Percentiles rank a stretch among this genome's conserved stretches.
phyloP scores from a whole-genome alignment of 2,329 filamentous ascomycete species.

The Pestalotiopsis fici region DNA sequence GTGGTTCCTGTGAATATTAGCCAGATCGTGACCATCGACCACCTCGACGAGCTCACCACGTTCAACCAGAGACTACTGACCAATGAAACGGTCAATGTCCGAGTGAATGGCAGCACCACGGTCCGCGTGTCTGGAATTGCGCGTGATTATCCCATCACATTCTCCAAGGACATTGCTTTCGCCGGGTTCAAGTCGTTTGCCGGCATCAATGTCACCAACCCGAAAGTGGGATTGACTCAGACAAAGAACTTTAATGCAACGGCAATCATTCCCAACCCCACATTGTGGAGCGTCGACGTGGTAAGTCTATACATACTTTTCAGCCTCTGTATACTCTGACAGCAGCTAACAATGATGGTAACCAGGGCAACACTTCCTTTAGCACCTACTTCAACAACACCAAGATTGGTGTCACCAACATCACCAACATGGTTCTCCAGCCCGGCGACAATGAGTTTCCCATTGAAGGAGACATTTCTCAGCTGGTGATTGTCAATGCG shows the following conservation, averaged over 20 bases:
- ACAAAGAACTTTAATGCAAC: conserved; percentile 62
- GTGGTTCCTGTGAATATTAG: conserved; percentile 53
- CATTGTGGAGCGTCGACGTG: conserved; percentile 64
- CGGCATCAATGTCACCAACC: conserved; percentile 53
- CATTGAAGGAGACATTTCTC: conserved; percentile 55
- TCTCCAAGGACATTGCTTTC: conserved; percentile 56
- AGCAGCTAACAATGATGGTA: background rate
- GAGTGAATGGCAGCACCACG: conserved; percentile 52
- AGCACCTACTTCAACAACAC: conserved; percentile 54
- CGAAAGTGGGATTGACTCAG: conserved; percentile 44
- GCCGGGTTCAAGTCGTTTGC: conserved; percentile 56
- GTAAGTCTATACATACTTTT: conserved; percentile 38
- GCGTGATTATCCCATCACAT: conserved; percentile 50
- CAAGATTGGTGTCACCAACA: conserved; percentile 55
- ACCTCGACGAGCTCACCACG: conserved; percentile 49
- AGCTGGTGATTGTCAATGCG: conserved; percentile 47
- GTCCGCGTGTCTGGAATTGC: conserved; percentile 51
- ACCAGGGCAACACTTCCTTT: conserved; percentile 64
- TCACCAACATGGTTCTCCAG: conserved; percentile 54
- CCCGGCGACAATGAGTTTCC: conserved; percentile 60
- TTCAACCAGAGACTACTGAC: conserved; percentile 58
- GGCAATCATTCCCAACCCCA: conserved; percentile 64
- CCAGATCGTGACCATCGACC: conserved; percentile 46
- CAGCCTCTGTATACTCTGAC: background rate
- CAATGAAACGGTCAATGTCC: conserved; percentile 51